Conservation (phyloP, 257 asterid species). For the Paraleonurus japonicus region DNA sequence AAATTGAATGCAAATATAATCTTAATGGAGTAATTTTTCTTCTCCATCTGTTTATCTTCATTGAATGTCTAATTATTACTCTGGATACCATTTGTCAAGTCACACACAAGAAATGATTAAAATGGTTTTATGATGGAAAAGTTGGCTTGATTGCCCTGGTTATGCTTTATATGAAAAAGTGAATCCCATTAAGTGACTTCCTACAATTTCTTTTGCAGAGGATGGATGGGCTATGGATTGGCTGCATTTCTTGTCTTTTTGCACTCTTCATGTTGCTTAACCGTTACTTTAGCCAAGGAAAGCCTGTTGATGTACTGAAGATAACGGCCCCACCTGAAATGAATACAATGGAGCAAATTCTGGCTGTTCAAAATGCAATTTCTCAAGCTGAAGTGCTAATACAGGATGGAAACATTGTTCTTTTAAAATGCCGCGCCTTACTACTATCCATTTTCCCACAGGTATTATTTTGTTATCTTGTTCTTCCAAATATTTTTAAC, state of each 20-base stretch:
- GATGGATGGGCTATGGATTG: constrained; percentile 66
- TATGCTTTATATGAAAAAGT: constrained; percentile 16
- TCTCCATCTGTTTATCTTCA: neutral
- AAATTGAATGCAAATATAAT: constrained; percentile 1
- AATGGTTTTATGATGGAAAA: neutral
- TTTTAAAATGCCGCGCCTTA: constrained; percentile 78
- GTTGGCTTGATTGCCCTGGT: neutral
- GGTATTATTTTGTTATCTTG: constrained; percentile 41
- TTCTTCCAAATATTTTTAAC: neutral
- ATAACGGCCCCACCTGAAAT: constrained; percentile 75
- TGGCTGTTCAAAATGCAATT: constrained; percentile 89
- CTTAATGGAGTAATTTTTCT: neutral
- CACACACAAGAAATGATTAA: neutral
- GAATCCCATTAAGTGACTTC: neutral
- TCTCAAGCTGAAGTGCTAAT: constrained; percentile 87
- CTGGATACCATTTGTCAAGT: neutral
- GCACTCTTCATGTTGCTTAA: constrained; percentile 77
- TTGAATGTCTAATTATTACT: neutral
- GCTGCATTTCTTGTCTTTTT: constrained; percentile 43
- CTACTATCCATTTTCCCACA: constrained; percentile 81
- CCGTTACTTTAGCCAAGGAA: constrained; percentile 61
- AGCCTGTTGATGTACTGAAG: constrained; percentile 64
- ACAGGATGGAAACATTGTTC: constrained; percentile 79
- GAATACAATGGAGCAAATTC: constrained; percentile 93
- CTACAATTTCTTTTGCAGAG: constrained; percentile 53